phyloP scores from a whole-genome alignment of 352 stramenopile genomes.

The Globisporangium alternatum region DNA sequence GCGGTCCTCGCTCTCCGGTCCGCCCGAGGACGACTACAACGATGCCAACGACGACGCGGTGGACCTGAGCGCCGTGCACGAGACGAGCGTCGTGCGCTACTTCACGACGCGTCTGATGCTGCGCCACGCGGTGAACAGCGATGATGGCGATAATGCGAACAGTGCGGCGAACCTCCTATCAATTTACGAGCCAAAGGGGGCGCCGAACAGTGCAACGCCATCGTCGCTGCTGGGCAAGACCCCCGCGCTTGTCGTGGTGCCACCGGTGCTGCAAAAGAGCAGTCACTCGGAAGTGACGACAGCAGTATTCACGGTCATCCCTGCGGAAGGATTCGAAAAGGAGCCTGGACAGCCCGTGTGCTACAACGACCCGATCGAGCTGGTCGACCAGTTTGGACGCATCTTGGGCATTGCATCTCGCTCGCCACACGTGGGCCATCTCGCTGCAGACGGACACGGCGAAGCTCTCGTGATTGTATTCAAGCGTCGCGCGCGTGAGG shows the following conservation, averaged over 20 bases:
- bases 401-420: constrained; percentile 27
- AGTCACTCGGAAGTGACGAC: constrained; percentile 1
- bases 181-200: constrained; percentile 19
- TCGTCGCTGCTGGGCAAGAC: constrained; percentile 22
- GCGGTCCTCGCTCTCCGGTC: not conserved
- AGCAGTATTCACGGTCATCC: constrained; percentile 35
- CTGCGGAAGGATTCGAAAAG: constrained; percentile 39
- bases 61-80: constrained; percentile 15
- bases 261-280: constrained; percentile 11
- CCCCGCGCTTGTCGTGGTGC: constrained; percentile 28
- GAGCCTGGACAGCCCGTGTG: constrained; percentile 33
- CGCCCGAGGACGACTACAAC: not conserved
- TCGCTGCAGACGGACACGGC: constrained; percentile 30
- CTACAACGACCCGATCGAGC: constrained; percentile 40
- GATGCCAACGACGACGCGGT: not conserved
- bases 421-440: constrained; percentile 25
- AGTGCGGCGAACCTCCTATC: constrained; percentile 18
- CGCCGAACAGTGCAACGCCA: constrained; percentile 1
- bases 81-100: constrained; percentile 36
- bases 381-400: constrained; percentile 30
- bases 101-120: constrained; percentile 33
- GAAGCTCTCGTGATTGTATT: constrained; percentile 36
- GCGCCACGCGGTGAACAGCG: constrained; percentile 12
- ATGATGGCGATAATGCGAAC: not conserved
- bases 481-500: constrained; percentile 8